These are phyloP conservation scores for Aspergillus sp. DNA, from an alignment of 2,329 filamentous ascomycete genomes.

Conservation along the genomic window DNA sequence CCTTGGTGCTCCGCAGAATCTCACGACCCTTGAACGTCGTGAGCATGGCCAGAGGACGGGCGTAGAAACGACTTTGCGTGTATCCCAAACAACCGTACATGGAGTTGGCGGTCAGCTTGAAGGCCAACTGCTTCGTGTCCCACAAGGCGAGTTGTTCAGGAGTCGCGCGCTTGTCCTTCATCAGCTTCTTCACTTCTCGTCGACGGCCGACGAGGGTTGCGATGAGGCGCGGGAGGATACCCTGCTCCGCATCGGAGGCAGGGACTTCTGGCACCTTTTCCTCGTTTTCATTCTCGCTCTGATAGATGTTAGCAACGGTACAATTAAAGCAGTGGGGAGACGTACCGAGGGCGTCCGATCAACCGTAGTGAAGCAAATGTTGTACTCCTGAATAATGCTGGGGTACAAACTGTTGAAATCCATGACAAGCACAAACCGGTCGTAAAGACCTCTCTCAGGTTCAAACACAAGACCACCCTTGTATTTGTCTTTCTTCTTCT, in stretches of 20 bases:
- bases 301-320: slow-evolving; percentile 21
- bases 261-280: slow-evolving; percentile 90
- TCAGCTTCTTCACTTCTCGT: slow-evolving; percentile 90
- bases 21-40: slow-evolving; percentile 97
- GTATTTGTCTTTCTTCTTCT: slow-evolving; percentile 98
- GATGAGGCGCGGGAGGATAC: slow-evolving; percentile 88
- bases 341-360: slow-evolving; percentile 74
- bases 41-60: slow-evolving; percentile 89
- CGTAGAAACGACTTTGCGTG: slow-evolving; percentile 95
- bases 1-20: slow-evolving; percentile 94
- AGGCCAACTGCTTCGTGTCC: slow-evolving; percentile 96
- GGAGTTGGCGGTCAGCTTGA: slow-evolving; percentile 97
- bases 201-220: slow-evolving; percentile 86
- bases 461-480: slow-evolving; percentile 99
- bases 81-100: slow-evolving; percentile 99
- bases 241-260: slow-evolving; percentile 70
- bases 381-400: slow-evolving; percentile 98
- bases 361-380: slow-evolving; percentile 99
- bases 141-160: slow-evolving; percentile 86
- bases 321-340: slow-evolving; percentile 12
- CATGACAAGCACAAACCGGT: slow-evolving; percentile 99
- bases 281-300: slow-evolving; percentile 70
- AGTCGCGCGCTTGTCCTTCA: slow-evolving; percentile 91
- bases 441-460: slow-evolving; percentile 94
- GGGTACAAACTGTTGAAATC: slow-evolving; percentile 99